phyloP scores from a whole-genome alignment of 2,329 filamentous ascomycete species.

The Aureobasidium sp. region DNA sequence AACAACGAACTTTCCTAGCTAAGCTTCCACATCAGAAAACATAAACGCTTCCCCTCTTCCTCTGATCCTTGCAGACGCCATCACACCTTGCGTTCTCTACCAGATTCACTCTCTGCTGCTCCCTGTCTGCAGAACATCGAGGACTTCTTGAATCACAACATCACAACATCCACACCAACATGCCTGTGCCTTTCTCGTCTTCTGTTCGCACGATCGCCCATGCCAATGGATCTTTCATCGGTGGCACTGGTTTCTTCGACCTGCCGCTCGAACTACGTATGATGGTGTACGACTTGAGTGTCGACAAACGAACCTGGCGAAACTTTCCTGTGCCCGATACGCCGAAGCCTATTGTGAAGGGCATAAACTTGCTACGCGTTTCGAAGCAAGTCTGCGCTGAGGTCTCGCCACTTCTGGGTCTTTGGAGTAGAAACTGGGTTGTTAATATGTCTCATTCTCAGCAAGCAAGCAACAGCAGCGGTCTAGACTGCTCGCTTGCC shows the following conservation, averaged over 20 bases:
- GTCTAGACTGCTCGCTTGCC: too few species aligned
- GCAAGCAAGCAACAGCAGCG: too few species aligned
- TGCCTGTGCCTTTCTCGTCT: neutral
- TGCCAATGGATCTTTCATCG: neutral
- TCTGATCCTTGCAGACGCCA: neutral
- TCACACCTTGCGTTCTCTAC: neutral
- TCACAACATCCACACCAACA: neutral
- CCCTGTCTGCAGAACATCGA: neutral
- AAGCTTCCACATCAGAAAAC: neutral
- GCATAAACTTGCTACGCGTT: too few species aligned
- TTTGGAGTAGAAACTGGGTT: too few species aligned
- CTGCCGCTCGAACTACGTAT: neutral
- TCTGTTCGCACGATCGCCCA: too few species aligned
- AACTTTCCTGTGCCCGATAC: too few species aligned
- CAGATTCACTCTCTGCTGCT: rapidly evolving
- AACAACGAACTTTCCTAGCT: too few species aligned
- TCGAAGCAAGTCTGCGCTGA: too few species aligned
- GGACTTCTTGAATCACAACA: neutral
- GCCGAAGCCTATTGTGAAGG: too few species aligned
- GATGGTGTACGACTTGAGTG: neutral
- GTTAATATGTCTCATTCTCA: too few species aligned
- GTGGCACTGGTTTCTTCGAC: neutral
- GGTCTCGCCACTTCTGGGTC: too few species aligned
- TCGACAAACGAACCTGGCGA: too few species aligned
- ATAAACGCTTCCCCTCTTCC: neutral